Evolutionary conservation across 2,329 filamentous ascomycete species (phyloP), one percentile per base, ranked within the genome.

Genomic region (Xylariaceae sp.): DNA sequence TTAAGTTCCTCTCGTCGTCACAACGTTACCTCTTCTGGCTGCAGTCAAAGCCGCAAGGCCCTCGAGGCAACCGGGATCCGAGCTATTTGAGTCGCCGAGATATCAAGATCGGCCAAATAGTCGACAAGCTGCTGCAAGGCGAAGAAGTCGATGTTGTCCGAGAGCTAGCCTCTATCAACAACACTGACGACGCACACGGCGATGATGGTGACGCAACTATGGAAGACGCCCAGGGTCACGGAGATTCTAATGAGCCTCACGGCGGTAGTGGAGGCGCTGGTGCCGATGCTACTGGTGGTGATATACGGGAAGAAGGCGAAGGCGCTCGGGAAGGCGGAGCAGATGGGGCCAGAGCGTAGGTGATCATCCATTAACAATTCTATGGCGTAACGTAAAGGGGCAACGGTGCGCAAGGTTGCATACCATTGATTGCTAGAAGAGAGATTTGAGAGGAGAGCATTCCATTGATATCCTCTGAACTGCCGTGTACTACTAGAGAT

Each of bases 261-360:
- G 78, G 81, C 56, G 82, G 84, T 63, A 88, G 87, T 66, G 92
- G 92, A 59, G 93, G 93, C 63, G 93, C 93, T 59, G 93, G 92
- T 29, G 79, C 90, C 53, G 92, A 84, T 75, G 93, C 93, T 50
- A 96, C 93, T 2, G 94, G 94, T 54, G 94, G 93, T 63, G 94
- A 99, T 73, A 79, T 96, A 67, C 86, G 93, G 75, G 88, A 96
- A 75, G 95, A 98, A 75, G 95, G 95, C 56, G 87, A 92, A 74
- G 87, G 86, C 66, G 87, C 94, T 64, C 85, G 96, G 78, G 92
- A 96, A 76, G 95, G 94, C 59, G 95, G 96, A 73, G 92, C 92
- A 67, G 95, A 98, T 78, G 95, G 96, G 71, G 96, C 91, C 79
- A 87, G 95, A 97, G 95, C 94, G 95, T 99, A 98, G 94, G 96